These are phyloP conservation scores for Candida mattraensis DNA, from an alignment of 805 yeast genomes.

Conservation along the genomic window DNA sequence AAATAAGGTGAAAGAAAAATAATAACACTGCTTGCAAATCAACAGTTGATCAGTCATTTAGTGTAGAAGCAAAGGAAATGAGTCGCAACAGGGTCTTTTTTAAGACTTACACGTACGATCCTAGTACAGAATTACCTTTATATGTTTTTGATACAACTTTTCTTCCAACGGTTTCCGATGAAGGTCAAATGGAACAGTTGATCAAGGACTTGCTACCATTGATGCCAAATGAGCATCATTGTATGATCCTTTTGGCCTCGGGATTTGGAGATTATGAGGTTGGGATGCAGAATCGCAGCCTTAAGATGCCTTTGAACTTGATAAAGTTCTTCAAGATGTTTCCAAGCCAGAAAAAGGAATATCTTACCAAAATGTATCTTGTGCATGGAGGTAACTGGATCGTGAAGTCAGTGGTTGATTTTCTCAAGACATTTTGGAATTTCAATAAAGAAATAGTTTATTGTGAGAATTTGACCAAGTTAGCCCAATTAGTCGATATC, in stretches of 20 bases:
- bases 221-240: conserved; percentile 64
- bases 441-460: conserved; percentile 29
- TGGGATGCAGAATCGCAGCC: conserved; percentile 9
- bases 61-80: conserved; percentile 6
- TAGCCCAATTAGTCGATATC: conserved; percentile 63
- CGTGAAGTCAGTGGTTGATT: conserved; percentile 71
- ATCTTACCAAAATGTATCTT: conserved; percentile 62
- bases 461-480: conserved; percentile 35
- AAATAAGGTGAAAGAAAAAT: conserved; percentile 1
- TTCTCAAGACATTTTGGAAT: conserved; percentile 56
- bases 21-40: neutral
- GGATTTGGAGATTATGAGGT: conserved; percentile 57
- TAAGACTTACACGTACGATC: conserved; percentile 63
- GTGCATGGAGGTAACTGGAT: conserved; percentile 89
- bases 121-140: conserved; percentile 65
- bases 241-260: conserved; percentile 75
- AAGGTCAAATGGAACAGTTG: conserved; percentile 47
- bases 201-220: conserved; percentile 54
- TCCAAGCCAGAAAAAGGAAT: conserved; percentile 52
- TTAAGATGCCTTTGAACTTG: conserved; percentile 31
- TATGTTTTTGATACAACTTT: conserved; percentile 83
- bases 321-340: conserved; percentile 52
- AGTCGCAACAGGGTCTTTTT: conserved; percentile 43
- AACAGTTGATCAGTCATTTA: neutral
- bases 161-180: conserved; percentile 51